A percentile compares a stretch with the other conserved stretches of the same genome.
phyloP scores from a whole-genome alignment of 140 eudicot genomes.

The Cichorium intybus region DNA sequence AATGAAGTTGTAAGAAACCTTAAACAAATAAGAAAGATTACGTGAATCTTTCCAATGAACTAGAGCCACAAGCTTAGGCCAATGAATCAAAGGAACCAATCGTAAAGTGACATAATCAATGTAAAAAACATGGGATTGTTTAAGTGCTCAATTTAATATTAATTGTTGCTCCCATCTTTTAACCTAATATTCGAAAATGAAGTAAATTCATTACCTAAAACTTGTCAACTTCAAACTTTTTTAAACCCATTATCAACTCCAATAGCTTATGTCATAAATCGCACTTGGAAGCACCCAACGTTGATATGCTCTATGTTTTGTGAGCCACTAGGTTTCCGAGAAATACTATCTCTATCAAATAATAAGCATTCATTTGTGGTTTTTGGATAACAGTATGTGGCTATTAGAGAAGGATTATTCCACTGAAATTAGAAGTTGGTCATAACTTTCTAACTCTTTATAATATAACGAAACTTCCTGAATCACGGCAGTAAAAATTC shows the following conservation, averaged over 20 bases:
- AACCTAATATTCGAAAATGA: slow-evolving; percentile 23
- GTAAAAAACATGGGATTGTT: not conserved
- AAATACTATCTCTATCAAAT: slow-evolving; percentile 24
- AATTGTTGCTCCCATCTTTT: slow-evolving; percentile 19
- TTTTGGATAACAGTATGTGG: slow-evolving; percentile 29
- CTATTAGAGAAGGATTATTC: slow-evolving; percentile 26
- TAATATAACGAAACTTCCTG: not conserved
- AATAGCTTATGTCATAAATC: slow-evolving; percentile 22
- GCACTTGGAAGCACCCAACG: slow-evolving; percentile 30
- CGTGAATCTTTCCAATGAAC: slow-evolving; percentile 10
- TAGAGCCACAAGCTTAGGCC: slow-evolving; percentile 27
- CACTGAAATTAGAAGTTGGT: slow-evolving; percentile 6
- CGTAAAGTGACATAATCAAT: slow-evolving; percentile 17
- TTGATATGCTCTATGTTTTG: slow-evolving; percentile 9
- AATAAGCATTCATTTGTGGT: slow-evolving; percentile 13
- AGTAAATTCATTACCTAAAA: slow-evolving; percentile 10
- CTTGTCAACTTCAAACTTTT: slow-evolving; percentile 25
- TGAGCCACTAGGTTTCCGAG: slow-evolving; percentile 30
- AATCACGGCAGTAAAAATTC: too few relatives aligned
- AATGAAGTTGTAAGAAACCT: slow-evolving; percentile 13
- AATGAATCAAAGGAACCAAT: slow-evolving; percentile 27
- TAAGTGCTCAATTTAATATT: slow-evolving; percentile 27
- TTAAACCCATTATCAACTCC: slow-evolving; percentile 19
- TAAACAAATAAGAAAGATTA: slow-evolving; percentile 21
- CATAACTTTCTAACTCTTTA: not conserved